These are phyloP conservation scores for Dioscorea dumetorum DNA, from an alignment of 106 monocot genomes.

Conservation along the genomic window DNA sequence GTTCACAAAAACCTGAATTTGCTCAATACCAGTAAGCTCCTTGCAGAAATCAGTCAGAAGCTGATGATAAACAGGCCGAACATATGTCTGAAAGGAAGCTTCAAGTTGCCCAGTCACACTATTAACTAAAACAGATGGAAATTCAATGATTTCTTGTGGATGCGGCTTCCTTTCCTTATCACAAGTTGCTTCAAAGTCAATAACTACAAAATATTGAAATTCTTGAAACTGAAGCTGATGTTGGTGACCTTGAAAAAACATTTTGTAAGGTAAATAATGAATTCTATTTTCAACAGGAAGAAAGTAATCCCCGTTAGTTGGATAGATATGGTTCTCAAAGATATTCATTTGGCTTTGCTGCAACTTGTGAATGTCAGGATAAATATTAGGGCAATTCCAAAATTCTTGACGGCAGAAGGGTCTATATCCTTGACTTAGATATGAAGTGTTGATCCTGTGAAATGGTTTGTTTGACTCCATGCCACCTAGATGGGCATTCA, in stretches of 20 bases:
- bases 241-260: slow-evolving; percentile 48
- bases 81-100: slow-evolving; percentile 91
- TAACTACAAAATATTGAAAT: slow-evolving; percentile 97
- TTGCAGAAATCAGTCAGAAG: slow-evolving; percentile 90
- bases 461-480: slow-evolving; percentile 15
- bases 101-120: slow-evolving; percentile 77
- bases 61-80: slow-evolving; percentile 73
- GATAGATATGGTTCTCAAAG: slow-evolving; percentile 37
- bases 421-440: slow-evolving; percentile 34
- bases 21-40: slow-evolving; percentile 93
- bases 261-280: slow-evolving; percentile 50
- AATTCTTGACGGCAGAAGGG: slow-evolving; percentile 42
- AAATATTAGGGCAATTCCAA: slow-evolving; percentile 26
- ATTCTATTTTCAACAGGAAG: slow-evolving; percentile 49
- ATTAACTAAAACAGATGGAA: slow-evolving; percentile 93
- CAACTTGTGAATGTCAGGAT: slow-evolving; percentile 35
- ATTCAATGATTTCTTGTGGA: slow-evolving; percentile 95
- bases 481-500: slow-evolving; percentile 7
- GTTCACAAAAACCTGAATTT: slow-evolving; percentile 64
- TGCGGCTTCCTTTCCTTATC: slow-evolving; percentile 70
- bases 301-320: slow-evolving; percentile 30
- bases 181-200: slow-evolving; percentile 97
- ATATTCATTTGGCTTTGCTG: slow-evolving; percentile 31
- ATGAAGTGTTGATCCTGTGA: slow-evolving; percentile 19
- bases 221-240: slow-evolving; percentile 65